A percentile compares a stretch with the other conserved stretches of the same genome.
These are phyloP conservation scores for Geotrichum klebahnii DNA, from an alignment of 1,139 yeast genomes.

Conservation along the genomic window DNA sequence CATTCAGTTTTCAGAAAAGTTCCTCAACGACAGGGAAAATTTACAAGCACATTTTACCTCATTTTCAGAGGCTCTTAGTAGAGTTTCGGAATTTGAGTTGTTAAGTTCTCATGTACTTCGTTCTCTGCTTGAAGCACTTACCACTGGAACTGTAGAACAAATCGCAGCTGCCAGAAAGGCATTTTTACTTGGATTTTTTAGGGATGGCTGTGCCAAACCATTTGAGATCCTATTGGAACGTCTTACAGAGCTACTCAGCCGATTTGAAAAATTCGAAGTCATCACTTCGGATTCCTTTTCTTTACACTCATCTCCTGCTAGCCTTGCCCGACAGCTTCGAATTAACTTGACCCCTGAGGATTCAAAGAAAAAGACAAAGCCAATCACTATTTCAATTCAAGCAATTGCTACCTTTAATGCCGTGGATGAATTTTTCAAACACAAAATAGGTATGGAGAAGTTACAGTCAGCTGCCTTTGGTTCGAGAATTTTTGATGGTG, in stretches of 20 bases:
- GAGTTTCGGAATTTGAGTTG: conserved; percentile 71
- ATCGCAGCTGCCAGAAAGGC: conserved; percentile 36
- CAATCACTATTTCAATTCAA: conserved; percentile 58
- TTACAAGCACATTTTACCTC: conserved; percentile 33
- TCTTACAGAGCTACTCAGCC: conserved; percentile 68
- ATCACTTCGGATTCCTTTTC: conserved; percentile 49
- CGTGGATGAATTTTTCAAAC: conserved; percentile 52
- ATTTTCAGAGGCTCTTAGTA: conserved; percentile 34
- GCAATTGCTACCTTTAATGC: conserved; percentile 83
- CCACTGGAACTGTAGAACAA: conserved; percentile 32
- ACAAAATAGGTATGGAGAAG: conserved; percentile 23
- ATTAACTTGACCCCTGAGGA: conserved; percentile 47
- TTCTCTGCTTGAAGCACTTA: conserved; percentile 46
- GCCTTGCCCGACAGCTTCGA: conserved; percentile 70
- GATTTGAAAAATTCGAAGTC: conserved; percentile 74
- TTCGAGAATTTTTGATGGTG: conserved; percentile 16
- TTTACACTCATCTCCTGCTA: conserved; percentile 43
- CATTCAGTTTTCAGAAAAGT: conserved; percentile 11
- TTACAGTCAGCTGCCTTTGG: conserved; percentile 8
- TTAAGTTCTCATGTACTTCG: conserved; percentile 63
- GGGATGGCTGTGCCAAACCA: conserved; percentile 35
- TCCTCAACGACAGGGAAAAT: conserved; percentile 23
- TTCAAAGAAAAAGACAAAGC: conserved; percentile 20
- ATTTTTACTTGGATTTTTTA: conserved; percentile 49
- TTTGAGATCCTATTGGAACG: conserved; percentile 49